Evolutionary conservation across 805 yeast genomes (phyloP).

Genomic region (Candida nitratophila): DNA sequence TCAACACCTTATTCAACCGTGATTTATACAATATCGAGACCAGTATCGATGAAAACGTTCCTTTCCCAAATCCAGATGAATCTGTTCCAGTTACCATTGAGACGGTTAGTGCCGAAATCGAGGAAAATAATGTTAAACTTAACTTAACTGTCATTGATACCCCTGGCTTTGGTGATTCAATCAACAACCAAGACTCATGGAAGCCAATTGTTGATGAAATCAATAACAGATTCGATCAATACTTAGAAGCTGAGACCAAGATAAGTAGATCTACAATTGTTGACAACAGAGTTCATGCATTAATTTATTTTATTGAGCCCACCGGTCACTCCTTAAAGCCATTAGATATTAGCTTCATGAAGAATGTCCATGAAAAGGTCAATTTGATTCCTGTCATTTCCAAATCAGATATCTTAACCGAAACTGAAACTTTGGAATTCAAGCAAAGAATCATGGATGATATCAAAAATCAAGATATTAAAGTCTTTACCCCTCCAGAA

Average conservation of each 20-base stretch:
- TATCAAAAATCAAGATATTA: slow-evolving; percentile 64
- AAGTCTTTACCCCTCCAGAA: slow-evolving; percentile 67
- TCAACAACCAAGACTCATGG: slow-evolving; percentile 79
- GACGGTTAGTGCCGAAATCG: slow-evolving; percentile 63
- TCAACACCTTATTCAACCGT: slow-evolving; percentile 81
- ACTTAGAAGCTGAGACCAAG: slow-evolving; percentile 83
- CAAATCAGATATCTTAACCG: slow-evolving; percentile 87
- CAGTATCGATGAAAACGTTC: slow-evolving; percentile 14
- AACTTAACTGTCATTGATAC: slow-evolving; percentile 80
- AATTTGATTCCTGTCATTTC: slow-evolving; percentile 93
- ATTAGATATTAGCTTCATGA: slow-evolving; percentile 83
- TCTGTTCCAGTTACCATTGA: slow-evolving; percentile 48
- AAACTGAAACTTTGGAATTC: slow-evolving; percentile 72
- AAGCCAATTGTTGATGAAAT: slow-evolving; percentile 87
- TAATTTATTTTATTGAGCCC: slow-evolving; percentile 91
- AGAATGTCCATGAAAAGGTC: slow-evolving; percentile 80
- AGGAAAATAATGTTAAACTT: slow-evolving; percentile 89
- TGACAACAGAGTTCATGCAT: slow-evolving; percentile 89
- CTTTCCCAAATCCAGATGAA: slow-evolving; percentile 36
- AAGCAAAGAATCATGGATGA: slow-evolving; percentile 76
- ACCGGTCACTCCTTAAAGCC: slow-evolving; percentile 91
- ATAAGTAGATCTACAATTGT: slow-evolving; percentile 61
- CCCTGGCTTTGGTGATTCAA: slow-evolving; percentile 90
- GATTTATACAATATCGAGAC: slow-evolving; percentile 36
- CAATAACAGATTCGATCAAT: slow-evolving; percentile 77